phyloP scores from a whole-genome alignment of 2,329 filamentous ascomycete species.

The Ophiostoma sp. region DNA sequence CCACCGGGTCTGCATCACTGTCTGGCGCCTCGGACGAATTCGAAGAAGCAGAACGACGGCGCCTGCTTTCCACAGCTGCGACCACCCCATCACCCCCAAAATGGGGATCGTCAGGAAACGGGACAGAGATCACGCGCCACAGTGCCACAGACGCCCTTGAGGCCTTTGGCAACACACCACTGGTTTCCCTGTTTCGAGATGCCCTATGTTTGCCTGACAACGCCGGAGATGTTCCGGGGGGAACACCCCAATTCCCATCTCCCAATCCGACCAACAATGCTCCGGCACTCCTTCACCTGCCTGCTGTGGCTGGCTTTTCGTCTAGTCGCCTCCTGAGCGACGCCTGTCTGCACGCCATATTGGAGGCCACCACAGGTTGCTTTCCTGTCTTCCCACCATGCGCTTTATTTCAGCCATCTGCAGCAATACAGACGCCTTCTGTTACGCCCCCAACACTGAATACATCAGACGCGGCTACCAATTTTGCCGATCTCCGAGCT shows the following conservation, averaged over 20 bases:
- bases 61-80: not conserved
- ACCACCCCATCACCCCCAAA: not conserved
- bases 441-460: not conserved
- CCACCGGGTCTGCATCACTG: not conserved
- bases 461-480: not conserved
- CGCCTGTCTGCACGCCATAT: not conserved
- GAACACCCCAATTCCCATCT: not conserved
- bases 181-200: constrained; percentile 16
- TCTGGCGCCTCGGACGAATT: not conserved
- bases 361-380: not conserved
- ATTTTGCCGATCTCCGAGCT: not conserved
- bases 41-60: not conserved
- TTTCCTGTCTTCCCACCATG: constrained; percentile 6
- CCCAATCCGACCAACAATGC: not conserved
- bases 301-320: not conserved
- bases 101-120: too few relatives aligned
- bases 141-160: constrained; percentile 41
- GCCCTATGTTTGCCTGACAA: not conserved
- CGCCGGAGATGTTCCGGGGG: too few relatives aligned
- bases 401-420: not conserved
- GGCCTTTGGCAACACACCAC: constrained; percentile 13
- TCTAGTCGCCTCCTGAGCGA: not conserved
- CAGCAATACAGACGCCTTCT: not conserved
- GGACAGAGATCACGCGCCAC: constrained; percentile 25
- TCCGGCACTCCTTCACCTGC: not conserved